Evolutionary conservation across 1,139 yeast genomes (phyloP).

Genomic region (Suhomyces anneliseae): DNA sequence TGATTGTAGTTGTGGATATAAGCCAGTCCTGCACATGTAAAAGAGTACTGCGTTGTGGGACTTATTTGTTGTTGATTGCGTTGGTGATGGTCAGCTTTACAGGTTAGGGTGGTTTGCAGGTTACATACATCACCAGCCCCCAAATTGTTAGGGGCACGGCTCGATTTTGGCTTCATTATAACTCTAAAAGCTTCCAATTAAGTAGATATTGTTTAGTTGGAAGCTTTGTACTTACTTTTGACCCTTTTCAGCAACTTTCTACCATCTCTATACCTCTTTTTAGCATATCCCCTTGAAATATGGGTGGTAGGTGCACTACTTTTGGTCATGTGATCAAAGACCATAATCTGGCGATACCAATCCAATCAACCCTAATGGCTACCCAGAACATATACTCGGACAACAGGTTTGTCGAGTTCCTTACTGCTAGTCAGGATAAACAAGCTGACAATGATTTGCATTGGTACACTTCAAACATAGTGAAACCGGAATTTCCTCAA

Average conservation of each 20-base stretch:
- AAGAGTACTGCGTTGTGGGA: constrained; percentile 7
- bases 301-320: not conserved
- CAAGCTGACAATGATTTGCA: constrained; percentile 39
- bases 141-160: no score
- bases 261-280: not conserved
- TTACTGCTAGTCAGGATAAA: constrained; percentile 4
- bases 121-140: not conserved
- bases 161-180: no score
- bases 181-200: no score
- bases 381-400: constrained; percentile 2
- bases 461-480: constrained; percentile 36
- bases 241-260: no score
- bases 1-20: constrained; percentile 12
- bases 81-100: constrained; percentile 8
- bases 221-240: no score
- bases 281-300: not conserved
- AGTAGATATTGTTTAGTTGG: no score
- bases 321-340: not conserved
- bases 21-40: constrained; percentile 16
- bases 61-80: constrained; percentile 9
- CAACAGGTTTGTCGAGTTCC: constrained; percentile 4
- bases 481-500: constrained; percentile 41
- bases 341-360: not conserved
- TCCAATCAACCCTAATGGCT: not conserved
- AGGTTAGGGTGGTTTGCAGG: not conserved